Evolutionary conservation across 208 protist species (phyloP).

Genomic region (Jaenimonas drosophilae): DNA sequence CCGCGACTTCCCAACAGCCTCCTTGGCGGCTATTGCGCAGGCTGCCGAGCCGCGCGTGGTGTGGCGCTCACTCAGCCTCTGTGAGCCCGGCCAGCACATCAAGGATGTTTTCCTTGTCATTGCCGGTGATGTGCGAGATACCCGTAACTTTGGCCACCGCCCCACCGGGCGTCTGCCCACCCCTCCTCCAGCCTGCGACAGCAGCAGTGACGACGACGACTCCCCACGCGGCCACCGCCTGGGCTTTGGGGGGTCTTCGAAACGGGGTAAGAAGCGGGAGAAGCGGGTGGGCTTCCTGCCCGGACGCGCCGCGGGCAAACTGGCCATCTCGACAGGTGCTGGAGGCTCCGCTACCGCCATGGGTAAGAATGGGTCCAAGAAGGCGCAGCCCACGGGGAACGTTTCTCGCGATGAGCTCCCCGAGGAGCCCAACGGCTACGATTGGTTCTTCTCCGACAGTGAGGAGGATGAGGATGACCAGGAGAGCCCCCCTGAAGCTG

Average conservation of each 20-base stretch:
- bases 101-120: constrained; percentile 72
- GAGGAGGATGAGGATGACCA: too few relatives aligned
- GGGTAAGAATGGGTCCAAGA: too few relatives aligned
- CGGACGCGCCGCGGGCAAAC: neutral
- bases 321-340: too few relatives aligned
- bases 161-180: constrained; percentile 28
- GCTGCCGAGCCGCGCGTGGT: constrained; percentile 42
- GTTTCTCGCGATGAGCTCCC: neutral
- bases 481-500: too few relatives aligned
- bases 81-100: constrained; percentile 61
- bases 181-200: constrained; percentile 16
- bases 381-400: neutral
- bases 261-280: too few relatives aligned
- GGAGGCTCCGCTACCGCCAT: too few relatives aligned
- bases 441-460: neutral
- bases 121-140: constrained; percentile 49
- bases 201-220: constrained; percentile 11
- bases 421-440: neutral
- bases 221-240: too few relatives aligned
- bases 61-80: constrained; percentile 45
- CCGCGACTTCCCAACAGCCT: constrained; percentile 24
- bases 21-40: constrained; percentile 38
- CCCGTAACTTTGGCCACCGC: constrained; percentile 41
- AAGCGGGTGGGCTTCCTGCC: too few relatives aligned
- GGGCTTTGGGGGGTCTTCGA: too few relatives aligned